Evolutionary conservation across 2,329 filamentous ascomycete species (phyloP), one percentile per base, ranked within the genome.

Genomic region (Claviceps africana): DNA sequence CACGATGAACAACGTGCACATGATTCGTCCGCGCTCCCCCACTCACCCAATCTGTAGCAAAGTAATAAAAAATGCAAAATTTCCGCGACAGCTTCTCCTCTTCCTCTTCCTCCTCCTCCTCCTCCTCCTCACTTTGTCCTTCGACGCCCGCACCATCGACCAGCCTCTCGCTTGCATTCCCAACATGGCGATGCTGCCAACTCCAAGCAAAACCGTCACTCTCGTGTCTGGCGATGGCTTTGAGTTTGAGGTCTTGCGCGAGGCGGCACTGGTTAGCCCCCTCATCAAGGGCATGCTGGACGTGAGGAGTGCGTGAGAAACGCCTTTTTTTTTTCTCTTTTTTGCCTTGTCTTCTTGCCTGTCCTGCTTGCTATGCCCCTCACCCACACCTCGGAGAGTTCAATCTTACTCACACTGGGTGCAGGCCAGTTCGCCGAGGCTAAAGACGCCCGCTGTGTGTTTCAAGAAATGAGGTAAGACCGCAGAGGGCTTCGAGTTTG

Each of bases 261-360:
- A 86, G 48, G 82, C 85, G 2, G 81, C 85, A 54, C 73, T 79
- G 61, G 72, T 86, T 61, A 86, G 84, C 59, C 81, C 81, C 35
- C 78, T 82, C 54, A 84, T 91, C 69, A 85, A 81, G 69, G 77
- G 81, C 64, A 88, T 88, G 78, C 71, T 91, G 54, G 82, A 88
- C 61, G 78, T 82, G 17, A 74, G 76, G 59, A 84, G 83, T 83
- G 62, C 59, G 64, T 65, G 54, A 59, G 58, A 50, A 21, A 5
- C 25, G 25, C 25, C 25, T 25, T 25, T 25, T 30, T n/a, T 35
- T 15, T 28, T 31, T 22, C 35, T 13, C 45, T 8, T 6, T 49
- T 17, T 22, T 35, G 30, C 21, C 21, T 40, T 35, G 40, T 31
- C 22, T 21, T 28, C 7, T 44, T 21, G 21, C 25, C 11, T 44